These are phyloP conservation scores for Hanseniaspora mollemarum DNA, from an alignment of 805 yeast genomes.

Conservation along the genomic window DNA sequence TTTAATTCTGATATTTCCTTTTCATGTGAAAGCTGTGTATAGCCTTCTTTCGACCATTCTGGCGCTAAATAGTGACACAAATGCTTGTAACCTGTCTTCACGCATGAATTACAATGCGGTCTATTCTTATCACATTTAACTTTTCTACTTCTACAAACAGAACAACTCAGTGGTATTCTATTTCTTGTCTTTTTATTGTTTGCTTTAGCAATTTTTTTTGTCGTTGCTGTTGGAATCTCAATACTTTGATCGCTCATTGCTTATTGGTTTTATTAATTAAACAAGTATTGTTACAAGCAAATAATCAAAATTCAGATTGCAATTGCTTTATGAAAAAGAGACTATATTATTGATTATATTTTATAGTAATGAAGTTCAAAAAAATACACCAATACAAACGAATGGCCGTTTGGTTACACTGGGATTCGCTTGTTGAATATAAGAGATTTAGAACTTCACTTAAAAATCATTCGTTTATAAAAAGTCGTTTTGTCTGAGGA, in stretches of 20 bases:
- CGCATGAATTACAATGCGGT: constrained; percentile 48
- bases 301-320: too few relatives aligned
- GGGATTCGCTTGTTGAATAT: too few relatives aligned
- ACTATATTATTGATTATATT: too few relatives aligned
- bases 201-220: constrained; percentile 7
- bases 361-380: too few relatives aligned
- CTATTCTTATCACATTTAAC: constrained; percentile 41
- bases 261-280: too few relatives aligned
- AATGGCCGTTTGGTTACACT: too few relatives aligned
- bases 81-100: constrained; percentile 47
- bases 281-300: too few relatives aligned
- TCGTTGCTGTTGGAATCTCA: too few relatives aligned
- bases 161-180: constrained; percentile 39
- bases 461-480: constrained; percentile 9
- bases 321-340: too few relatives aligned
- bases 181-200: constrained; percentile 33
- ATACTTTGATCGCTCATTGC: too few relatives aligned
- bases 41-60: constrained; percentile 42
- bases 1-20: constrained; percentile 44
- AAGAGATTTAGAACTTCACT: too few relatives aligned
- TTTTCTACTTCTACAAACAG: constrained; percentile 40
- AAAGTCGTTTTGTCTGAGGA: background rate
- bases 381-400: too few relatives aligned
- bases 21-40: constrained; percentile 40
- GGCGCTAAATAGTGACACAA: constrained; percentile 49